Evolutionary conservation across 75 land plant species (phyloP).

Genomic region (Sequoiadendron giganteum): DNA sequence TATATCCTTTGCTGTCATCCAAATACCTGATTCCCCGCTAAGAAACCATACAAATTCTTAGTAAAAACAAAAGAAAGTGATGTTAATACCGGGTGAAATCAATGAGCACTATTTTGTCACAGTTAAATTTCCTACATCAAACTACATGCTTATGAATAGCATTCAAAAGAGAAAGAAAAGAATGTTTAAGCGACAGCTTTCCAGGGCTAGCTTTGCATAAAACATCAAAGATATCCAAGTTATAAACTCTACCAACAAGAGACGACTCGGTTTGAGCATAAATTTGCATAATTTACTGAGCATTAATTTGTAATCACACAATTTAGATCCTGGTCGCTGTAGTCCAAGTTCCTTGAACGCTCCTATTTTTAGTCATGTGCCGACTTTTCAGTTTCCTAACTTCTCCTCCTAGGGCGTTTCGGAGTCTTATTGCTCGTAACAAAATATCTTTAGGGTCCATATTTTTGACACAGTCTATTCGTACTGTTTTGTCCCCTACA

Average conservation of each 20-base stretch:
- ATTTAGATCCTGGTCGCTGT: conserved; percentile 43
- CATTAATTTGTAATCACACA: not conserved
- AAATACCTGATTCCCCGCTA: not conserved
- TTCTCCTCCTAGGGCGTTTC: conserved; percentile 76
- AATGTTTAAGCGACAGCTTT: not conserved
- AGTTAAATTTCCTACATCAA: not conserved
- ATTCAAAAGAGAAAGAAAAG: not conserved
- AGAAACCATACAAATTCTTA: not conserved
- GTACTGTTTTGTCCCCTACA: conserved; percentile 63
- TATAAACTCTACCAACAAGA: not conserved
- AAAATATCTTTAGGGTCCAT: conserved; percentile 55
- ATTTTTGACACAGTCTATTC: conserved; percentile 80
- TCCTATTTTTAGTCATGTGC: conserved; percentile 63
- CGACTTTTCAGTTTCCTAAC: conserved; percentile 73
- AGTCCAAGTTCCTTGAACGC: conserved; percentile 93
- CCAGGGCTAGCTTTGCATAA: not conserved
- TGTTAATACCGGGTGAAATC: not conserved
- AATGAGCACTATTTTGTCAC: too few relatives aligned
- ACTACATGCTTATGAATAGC: not conserved
- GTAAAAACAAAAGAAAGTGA: not conserved
- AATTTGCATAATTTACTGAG: not conserved
- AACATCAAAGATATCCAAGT: not conserved
- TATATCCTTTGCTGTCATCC: not conserved
- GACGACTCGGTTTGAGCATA: not conserved
- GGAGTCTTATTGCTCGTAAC: conserved; percentile 59